Base-by-base conservation (phyloP, 2,329 filamentous ascomycete species). In the Pseudocercospora pini-densiflorae region DNA sequence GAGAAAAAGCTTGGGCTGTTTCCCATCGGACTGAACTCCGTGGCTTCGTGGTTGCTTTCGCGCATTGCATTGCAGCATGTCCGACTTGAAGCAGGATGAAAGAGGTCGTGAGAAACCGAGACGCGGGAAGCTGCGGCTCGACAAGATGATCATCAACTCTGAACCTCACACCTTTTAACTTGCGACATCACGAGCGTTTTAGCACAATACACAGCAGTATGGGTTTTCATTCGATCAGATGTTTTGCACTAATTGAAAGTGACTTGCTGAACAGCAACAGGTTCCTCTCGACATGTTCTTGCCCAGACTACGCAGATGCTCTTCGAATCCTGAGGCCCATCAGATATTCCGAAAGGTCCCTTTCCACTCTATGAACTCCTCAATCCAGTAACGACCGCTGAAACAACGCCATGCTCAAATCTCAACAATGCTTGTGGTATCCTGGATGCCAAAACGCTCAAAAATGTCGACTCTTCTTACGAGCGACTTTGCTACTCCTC, bases 401-500 rank as follows among this genome's bases (percentile, higher is more conserved):
- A 6, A 16, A 27, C 24, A 54, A 54, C 49, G 49, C 49, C 49
- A 27, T 29, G 24, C 49, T 21, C 49, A 8, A 24, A 29, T 24
- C 14, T 24, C 24, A 21, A 29, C 19, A 54, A 27, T 33, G 51
- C 27, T 27, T 27, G 14, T 55, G 12, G 27, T 55, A 55, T 55
- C 51, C 10, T 8, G 12, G 27, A 54, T 54, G 49, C 49, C 5
- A 23, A 14, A 54, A 29, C 51, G 51, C 51, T 31, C 51, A 31
- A n/a, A 36, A 16, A 10, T 10, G 9, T 43, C 40, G 2, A 43
- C 16, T 43, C 16, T 27, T 27, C 24, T 27, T 27, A 27, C 10
- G 3, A 2, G 33, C 33, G 12, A 36, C 16, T n/a, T 19, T 98
- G 9, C 45, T 62, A 71, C 49, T 71, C 69, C 19, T 69, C 66